These are phyloP conservation scores for Schizophyllum amplum DNA, from an alignment of 1,284 basidiomycete species.

Conservation along the genomic window DNA sequence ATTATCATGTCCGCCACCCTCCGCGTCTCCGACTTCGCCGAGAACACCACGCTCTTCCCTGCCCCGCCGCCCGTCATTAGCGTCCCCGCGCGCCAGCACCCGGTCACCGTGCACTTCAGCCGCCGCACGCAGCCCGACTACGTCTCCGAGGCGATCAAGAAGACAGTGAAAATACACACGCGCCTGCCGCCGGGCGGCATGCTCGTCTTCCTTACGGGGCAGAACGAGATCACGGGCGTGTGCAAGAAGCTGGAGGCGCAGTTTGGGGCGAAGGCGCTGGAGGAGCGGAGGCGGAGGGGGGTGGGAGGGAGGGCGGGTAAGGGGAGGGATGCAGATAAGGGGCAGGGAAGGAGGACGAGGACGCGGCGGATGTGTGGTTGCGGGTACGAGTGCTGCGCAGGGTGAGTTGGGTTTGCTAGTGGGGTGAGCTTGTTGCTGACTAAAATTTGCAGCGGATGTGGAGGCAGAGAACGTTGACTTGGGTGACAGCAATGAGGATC, in stretches of 20 bases:
- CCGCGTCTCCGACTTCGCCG: constrained; percentile 88
- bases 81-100: constrained; percentile 87
- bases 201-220: constrained; percentile 96
- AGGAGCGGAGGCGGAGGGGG: constrained; percentile 38
- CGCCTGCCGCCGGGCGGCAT: constrained; percentile 91
- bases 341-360: constrained; percentile 12
- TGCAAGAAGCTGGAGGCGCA: constrained; percentile 78
- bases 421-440: constrained; percentile 15
- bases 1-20: constrained; percentile 99
- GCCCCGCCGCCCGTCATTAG: constrained; percentile 85
- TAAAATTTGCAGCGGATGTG: constrained; percentile 34
- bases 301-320: constrained; percentile 16
- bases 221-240: constrained; percentile 93
- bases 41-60: constrained; percentile 80
- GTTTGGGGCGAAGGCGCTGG: constrained; percentile 65
- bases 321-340: constrained; percentile 6
- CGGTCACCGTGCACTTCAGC: constrained; percentile 93
- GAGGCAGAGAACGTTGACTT: constrained; percentile 83
- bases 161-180: constrained; percentile 89
- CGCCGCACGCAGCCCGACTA: constrained; percentile 85
- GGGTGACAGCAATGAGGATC: constrained; percentile 35
- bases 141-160: constrained; percentile 84
- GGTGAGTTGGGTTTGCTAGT: background rate
- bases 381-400: background rate
- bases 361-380: too few relatives aligned